phyloP scores from a whole-genome alignment of 371 early-diverging fungal species.

The Mucor velutinosus region DNA sequence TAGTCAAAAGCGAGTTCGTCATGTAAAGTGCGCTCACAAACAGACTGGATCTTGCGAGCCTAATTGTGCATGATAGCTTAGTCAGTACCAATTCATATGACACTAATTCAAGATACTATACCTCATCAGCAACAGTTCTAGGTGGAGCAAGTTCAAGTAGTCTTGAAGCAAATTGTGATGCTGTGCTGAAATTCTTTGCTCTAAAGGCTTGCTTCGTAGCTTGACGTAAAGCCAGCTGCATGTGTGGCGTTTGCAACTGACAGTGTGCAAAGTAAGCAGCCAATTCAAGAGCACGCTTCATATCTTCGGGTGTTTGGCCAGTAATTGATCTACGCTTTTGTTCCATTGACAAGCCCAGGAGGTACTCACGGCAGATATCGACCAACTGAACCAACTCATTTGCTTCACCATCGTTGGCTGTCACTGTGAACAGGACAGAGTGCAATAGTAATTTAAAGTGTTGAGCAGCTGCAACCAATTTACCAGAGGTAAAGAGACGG shows the following conservation, averaged over 20 bases:
- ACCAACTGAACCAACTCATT: conserved; percentile 81
- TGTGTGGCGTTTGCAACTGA: conserved; percentile 84
- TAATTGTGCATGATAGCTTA: conserved; percentile 21
- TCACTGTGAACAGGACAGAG: conserved; percentile 70
- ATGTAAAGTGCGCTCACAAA: conserved; percentile 54
- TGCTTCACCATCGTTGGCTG: conserved; percentile 57
- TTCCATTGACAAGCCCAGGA: conserved; percentile 86
- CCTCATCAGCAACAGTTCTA: conserved; percentile 73
- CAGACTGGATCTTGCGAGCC: conserved; percentile 81
- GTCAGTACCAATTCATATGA: background rate
- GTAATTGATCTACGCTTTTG: conserved; percentile 66
- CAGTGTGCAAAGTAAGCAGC: conserved; percentile 95
- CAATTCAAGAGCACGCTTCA: conserved; percentile 81
- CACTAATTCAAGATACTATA: conserved; percentile 18
- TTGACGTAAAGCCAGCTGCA: conserved; percentile 78
- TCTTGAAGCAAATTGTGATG: conserved; percentile 83
- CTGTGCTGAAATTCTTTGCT: conserved; percentile 79
- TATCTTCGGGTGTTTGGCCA: conserved; percentile 49
- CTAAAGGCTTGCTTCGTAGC: conserved; percentile 86
- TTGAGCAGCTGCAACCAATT: conserved; percentile 76
- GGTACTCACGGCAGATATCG: conserved; percentile 86
- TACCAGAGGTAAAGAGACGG: conserved; percentile 71
- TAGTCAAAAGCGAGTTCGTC: conserved; percentile 87
- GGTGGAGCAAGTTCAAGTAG: conserved; percentile 87
- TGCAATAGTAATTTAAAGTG: conserved; percentile 79